These are phyloP conservation scores for Saccharomycopsis oosterbeekiorum DNA, from an alignment of 805 yeast genomes.

Conservation along the genomic window DNA sequence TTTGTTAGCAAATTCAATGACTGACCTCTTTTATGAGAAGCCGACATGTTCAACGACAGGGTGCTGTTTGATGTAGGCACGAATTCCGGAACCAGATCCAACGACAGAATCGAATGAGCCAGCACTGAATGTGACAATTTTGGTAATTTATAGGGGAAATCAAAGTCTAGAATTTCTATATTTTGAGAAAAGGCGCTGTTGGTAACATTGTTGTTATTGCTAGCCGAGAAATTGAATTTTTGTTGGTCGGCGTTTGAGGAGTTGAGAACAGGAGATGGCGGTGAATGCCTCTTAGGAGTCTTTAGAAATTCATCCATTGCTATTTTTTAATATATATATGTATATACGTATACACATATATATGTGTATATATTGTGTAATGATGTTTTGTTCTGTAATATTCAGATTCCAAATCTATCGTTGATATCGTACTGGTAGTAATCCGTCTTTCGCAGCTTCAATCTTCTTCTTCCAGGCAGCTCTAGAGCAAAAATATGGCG, in stretches of 20 bases:
- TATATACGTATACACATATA: background rate
- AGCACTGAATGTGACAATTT: conserved; percentile 10
- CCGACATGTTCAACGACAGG: background rate
- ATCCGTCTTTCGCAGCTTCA: too few relatives aligned
- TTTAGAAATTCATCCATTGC: conserved; percentile 1
- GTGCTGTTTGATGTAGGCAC: conserved; percentile 6
- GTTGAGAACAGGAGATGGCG: background rate
- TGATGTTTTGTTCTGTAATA: background rate
- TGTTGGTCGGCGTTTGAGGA: background rate
- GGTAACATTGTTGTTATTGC: background rate
- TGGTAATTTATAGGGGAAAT: conserved; percentile 4
- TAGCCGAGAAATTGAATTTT: background rate
- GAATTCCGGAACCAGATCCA: conserved; percentile 17
- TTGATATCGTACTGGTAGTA: background rate
- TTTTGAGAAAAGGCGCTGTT: background rate
- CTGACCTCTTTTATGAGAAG: conserved; percentile 1
- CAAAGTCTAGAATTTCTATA: background rate
- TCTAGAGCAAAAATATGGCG: background rate
- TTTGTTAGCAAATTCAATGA: conserved; percentile 3
- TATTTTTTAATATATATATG: background rate
- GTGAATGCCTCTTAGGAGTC: background rate
- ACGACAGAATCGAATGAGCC: conserved; percentile 13
- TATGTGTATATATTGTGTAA: background rate
- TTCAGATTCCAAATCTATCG: background rate
- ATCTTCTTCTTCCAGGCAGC: background rate